A percentile compares a stretch with the other conserved stretches of the same genome.
These are phyloP conservation scores for Syzygium jambos DNA, from an alignment of 345 rosid species.

Conservation along the genomic window DNA sequence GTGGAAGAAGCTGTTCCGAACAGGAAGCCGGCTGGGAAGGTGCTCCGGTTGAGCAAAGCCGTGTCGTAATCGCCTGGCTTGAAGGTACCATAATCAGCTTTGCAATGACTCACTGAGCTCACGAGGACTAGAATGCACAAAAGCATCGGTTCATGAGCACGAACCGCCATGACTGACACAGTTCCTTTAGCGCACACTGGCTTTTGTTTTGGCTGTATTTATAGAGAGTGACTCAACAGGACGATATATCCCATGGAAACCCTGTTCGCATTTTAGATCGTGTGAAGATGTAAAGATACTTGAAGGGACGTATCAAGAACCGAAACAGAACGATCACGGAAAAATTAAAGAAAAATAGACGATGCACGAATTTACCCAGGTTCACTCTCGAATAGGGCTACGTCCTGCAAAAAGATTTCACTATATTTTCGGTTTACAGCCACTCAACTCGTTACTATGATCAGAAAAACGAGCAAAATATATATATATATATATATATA, in stretches of 20 bases:
- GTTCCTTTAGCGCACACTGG: not conserved
- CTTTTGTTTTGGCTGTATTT: not conserved
- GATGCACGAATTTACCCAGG: too few species aligned
- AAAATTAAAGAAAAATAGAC: too few species aligned
- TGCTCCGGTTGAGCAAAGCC: constrained; percentile 1
- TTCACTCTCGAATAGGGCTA: too few species aligned
- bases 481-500: too few species aligned
- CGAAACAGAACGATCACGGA: too few species aligned
- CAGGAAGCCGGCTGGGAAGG: constrained; percentile 12
- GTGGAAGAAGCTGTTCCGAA: constrained; percentile 17
- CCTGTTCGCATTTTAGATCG: not conserved
- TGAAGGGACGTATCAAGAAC: too few species aligned
- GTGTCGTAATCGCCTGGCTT: not conserved
- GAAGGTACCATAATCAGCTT: not conserved
- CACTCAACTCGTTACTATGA: too few species aligned
- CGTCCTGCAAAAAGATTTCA: too few species aligned
- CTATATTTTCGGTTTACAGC: too few species aligned
- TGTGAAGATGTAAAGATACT: not conserved
- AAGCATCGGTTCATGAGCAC: not conserved
- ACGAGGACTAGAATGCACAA: not conserved
- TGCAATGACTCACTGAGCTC: not conserved
- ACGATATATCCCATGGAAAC: not conserved
- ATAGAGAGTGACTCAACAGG: not conserved
- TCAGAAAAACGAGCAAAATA: too few species aligned
- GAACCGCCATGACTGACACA: not conserved